Conservation (phyloP, 2,329 filamentous ascomycete genomes). For the Dactylellina haptotyla region DNA sequence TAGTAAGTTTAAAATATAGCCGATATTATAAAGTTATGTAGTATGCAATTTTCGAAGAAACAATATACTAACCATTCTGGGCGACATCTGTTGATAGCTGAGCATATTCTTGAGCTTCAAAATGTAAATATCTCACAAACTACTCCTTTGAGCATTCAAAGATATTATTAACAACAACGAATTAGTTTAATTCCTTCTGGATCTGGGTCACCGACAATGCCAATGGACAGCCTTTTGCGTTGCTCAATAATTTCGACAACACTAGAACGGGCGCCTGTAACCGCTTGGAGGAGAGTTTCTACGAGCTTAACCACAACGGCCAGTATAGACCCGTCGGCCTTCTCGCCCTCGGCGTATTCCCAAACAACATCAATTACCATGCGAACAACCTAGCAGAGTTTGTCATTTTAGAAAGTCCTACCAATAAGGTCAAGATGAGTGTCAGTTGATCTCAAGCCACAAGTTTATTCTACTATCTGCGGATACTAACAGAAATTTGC, state of each 20-base stretch:
- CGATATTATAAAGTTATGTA: neutral
- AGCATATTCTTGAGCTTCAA: neutral
- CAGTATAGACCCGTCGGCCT: slow-evolving; percentile 16
- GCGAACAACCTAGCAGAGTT: slow-evolving; percentile 28
- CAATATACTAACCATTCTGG: neutral
- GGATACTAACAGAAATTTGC: neutral
- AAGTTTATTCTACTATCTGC: neutral
- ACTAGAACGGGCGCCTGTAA: neutral
- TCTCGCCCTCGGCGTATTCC: slow-evolving; percentile 39
- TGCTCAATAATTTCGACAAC: slow-evolving; percentile 10
- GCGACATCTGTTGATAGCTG: neutral
- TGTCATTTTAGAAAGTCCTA: slow-evolving; percentile 28
- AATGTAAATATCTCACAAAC: neutral
- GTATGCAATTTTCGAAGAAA: neutral
- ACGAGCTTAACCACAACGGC: neutral
- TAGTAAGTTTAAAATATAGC: slow-evolving; percentile 5
- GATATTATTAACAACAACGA: slow-evolving; percentile 15
- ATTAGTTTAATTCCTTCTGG: slow-evolving; percentile 32
- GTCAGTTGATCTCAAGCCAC: slow-evolving; percentile 16
- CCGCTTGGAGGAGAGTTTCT: neutral
- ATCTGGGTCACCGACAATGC: slow-evolving; percentile 25
- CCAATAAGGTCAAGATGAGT: slow-evolving; percentile 27
- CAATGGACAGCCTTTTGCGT: slow-evolving; percentile 18
- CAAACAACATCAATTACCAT: slow-evolving; percentile 21
- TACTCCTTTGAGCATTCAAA: slow-evolving; percentile 8